Conservation (phyloP, 139 green algal genomes). For the Nannochloris sp. region DNA sequence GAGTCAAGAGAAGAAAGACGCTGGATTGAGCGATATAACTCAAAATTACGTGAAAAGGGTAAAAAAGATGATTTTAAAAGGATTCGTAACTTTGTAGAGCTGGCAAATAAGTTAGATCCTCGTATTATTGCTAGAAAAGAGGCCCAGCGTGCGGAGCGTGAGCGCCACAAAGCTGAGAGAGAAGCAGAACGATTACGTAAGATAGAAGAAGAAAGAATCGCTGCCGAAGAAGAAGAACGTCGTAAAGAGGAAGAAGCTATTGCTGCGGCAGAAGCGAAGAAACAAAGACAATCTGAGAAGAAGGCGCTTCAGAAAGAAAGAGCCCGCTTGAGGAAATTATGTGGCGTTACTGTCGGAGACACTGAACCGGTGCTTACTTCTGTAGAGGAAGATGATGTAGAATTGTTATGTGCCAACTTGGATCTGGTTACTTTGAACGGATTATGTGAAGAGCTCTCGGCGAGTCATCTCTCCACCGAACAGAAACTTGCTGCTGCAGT, state of each 20-base stretch:
- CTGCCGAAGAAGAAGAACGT: constrained; percentile 20
- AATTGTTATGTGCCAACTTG: constrained; percentile 52
- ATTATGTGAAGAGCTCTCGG: constrained; percentile 40
- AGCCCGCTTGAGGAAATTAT: constrained; percentile 46
- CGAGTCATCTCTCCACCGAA: neutral
- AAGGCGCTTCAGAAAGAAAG: constrained; percentile 78
- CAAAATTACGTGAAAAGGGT: constrained; percentile 83
- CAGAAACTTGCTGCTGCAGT: constrained; percentile 3
- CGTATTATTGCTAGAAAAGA: constrained; percentile 62
- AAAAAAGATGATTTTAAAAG: constrained; percentile 91
- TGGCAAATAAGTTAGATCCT: constrained; percentile 73
- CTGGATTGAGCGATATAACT: constrained; percentile 91
- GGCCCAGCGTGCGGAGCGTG: constrained; percentile 53
- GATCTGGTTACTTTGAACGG: constrained; percentile 27
- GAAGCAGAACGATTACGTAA: constrained; percentile 28
- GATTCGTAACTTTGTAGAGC: constrained; percentile 85
- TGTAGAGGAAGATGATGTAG: constrained; percentile 39
- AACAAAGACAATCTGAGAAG: constrained; percentile 73
- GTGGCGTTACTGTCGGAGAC: neutral
- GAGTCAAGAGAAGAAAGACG: constrained; percentile 61
- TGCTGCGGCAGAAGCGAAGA: constrained; percentile 43
- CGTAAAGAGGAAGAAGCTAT: constrained; percentile 33
- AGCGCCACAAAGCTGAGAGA: constrained; percentile 34
- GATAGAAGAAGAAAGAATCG: constrained; percentile 37
- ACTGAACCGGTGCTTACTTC: neutral